phyloP scores from a whole-genome alignment of 2,329 filamentous ascomycete species.

The Fusarium continuum region DNA sequence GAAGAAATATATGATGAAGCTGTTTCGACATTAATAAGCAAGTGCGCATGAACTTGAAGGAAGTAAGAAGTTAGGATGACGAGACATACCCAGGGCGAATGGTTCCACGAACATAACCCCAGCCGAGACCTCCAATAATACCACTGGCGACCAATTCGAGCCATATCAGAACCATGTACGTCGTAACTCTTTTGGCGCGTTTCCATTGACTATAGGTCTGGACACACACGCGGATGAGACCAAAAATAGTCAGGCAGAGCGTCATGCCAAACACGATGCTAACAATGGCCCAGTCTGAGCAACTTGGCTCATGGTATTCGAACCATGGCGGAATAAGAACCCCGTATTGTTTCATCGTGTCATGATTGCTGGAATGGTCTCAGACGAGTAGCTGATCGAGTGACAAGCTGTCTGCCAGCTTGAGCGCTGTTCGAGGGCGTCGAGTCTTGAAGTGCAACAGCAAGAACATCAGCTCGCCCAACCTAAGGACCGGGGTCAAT shows the following conservation, averaged over 20 bases:
- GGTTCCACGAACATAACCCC: conserved; percentile 47
- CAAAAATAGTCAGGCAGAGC: conserved; percentile 49
- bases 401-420: not conserved
- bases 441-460: not conserved
- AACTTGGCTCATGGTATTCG: conserved; percentile 27
- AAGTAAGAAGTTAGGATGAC: not conserved
- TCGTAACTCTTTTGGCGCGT: conserved; percentile 46
- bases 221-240: conserved; percentile 46
- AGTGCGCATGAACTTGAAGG: not conserved
- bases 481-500: not conserved
- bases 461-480: not conserved
- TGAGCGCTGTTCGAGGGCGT: not conserved
- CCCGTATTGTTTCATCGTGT: conserved; percentile 32
- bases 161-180: conserved; percentile 55
- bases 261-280: conserved; percentile 51
- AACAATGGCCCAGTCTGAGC: conserved; percentile 47
- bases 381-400: not conserved
- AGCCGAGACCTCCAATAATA: conserved; percentile 49
- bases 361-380: conserved; percentile 22
- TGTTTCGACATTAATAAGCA: conserved; percentile 32
- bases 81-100: conserved; percentile 43
- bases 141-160: conserved; percentile 49
- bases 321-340: conserved; percentile 42
- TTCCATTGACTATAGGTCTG: conserved; percentile 48
- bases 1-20: conserved; percentile 42